These are phyloP conservation scores for Aspergillus conjunctus DNA, from an alignment of 495 filamentous ascomycete genomes.

Conservation along the genomic window DNA sequence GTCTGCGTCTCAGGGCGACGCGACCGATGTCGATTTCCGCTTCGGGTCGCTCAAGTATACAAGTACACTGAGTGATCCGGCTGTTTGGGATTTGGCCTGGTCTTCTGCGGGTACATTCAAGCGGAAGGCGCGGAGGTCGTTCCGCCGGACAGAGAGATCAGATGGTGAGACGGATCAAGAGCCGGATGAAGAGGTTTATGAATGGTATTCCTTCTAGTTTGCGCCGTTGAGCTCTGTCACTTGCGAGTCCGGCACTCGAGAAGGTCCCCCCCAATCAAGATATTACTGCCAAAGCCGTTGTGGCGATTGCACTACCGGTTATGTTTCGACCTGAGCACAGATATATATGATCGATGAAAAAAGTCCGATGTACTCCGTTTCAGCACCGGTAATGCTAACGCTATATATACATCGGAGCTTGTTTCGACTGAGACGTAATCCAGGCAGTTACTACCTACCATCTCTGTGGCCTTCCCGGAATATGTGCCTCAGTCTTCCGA, in stretches of 20 bases:
- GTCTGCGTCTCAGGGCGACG: slow-evolving; percentile 45
- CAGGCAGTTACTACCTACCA: too few species aligned
- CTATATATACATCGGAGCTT: too few species aligned
- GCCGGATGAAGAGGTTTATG: slow-evolving; percentile 21
- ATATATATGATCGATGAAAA: too few species aligned
- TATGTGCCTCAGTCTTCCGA: too few species aligned
- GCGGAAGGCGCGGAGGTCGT: slow-evolving; percentile 7
- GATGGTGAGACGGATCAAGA: not conserved
- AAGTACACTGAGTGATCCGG: slow-evolving; percentile 24
- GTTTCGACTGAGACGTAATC: too few species aligned
- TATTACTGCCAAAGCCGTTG: too few species aligned
- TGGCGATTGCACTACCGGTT: too few species aligned
- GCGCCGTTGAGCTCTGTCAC: not conserved
- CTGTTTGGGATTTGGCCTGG: slow-evolving; percentile 38
- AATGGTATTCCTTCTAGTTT: slow-evolving; percentile 22
- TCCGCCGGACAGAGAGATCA: not conserved
- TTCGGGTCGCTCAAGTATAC: slow-evolving; percentile 32
- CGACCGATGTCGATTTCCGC: slow-evolving; percentile 38
- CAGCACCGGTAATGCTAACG: too few species aligned
- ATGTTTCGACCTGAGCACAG: too few species aligned
- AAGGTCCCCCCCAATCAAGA: not conserved
- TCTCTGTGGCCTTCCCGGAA: too few species aligned
- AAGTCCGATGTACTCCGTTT: too few species aligned
- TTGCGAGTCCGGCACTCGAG: not conserved
- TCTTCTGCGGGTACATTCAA: slow-evolving; percentile 25